phyloP scores from a whole-genome alignment of 2,329 filamentous ascomycete species.

The Diaporthe citrichinensis region DNA sequence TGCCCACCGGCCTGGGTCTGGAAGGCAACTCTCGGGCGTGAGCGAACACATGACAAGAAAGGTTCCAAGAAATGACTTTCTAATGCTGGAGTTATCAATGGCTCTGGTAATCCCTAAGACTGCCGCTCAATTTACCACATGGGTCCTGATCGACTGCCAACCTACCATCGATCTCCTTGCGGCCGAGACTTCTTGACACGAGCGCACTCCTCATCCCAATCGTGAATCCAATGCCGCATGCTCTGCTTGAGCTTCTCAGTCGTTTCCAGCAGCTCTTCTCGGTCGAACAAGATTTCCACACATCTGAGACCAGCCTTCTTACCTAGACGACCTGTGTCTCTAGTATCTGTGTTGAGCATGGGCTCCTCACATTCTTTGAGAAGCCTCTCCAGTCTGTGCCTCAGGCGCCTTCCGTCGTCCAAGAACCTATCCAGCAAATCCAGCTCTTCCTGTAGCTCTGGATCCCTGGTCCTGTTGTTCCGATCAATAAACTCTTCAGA shows the following conservation, averaged over 20 bases:
- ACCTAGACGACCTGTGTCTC: conserved; percentile 92
- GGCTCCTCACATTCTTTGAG: neutral
- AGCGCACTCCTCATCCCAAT: conserved; percentile 73
- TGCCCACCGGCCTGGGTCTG: no score
- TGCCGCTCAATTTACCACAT: no score
- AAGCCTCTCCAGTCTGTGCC: conserved; percentile 84
- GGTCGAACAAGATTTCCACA: conserved; percentile 93
- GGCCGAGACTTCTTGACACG: no score
- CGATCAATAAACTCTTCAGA: conserved; percentile 82
- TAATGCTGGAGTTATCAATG: no score
- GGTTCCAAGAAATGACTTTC: no score
- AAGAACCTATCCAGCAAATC: conserved; percentile 92
- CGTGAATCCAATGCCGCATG: conserved; percentile 88
- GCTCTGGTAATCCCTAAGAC: no score
- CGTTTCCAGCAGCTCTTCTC: conserved; percentile 87
- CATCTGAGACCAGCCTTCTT: conserved; percentile 95
- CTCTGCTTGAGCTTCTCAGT: conserved; percentile 94
- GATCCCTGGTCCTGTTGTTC: conserved; percentile 69
- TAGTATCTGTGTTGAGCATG: conserved; percentile 87
- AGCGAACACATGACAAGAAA: no score
- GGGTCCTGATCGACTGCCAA: no score
- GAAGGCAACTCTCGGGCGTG: no score
- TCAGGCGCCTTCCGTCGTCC: conserved; percentile 86
- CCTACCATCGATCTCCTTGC: no score
- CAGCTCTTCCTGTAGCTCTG: conserved; percentile 67